Conservation (phyloP, 2,329 filamentous ascomycete genomes). For the Keithomyces neogunnii region DNA sequence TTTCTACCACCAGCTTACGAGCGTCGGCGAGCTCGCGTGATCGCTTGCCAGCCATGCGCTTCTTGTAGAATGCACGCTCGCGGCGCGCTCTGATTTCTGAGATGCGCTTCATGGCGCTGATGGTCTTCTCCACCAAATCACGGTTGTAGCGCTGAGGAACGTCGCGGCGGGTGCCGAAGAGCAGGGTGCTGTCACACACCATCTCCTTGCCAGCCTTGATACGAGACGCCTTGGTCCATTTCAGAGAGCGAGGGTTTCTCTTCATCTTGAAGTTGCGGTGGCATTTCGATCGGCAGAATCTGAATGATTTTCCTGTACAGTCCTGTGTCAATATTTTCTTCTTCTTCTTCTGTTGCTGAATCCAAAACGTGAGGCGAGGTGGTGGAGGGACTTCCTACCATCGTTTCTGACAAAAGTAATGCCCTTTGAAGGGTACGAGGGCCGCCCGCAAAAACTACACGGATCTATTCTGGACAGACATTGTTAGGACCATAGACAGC, state of each 20-base stretch:
- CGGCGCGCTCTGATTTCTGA: constrained; percentile 74
- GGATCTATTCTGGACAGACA: constrained; percentile 22
- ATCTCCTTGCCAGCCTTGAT: constrained; percentile 71
- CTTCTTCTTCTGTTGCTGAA: not conserved
- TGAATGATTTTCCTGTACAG: constrained; percentile 36
- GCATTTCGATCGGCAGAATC: constrained; percentile 51
- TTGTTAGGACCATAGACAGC: too few species aligned
- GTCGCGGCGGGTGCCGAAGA: constrained; percentile 89
- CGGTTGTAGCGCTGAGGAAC: constrained; percentile 93
- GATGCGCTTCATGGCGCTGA: constrained; percentile 87
- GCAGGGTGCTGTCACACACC: constrained; percentile 89
- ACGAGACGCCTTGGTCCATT: constrained; percentile 94
- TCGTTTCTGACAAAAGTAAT: constrained; percentile 45
- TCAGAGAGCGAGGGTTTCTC: constrained; percentile 92
- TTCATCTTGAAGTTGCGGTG: constrained; percentile 88
- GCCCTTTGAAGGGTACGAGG: constrained; percentile 47
- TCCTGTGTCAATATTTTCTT: not conserved
- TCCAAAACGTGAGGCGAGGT: too few species aligned
- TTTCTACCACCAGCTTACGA: constrained; percentile 81
- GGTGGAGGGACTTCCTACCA: constrained; percentile 17
- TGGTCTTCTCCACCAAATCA: constrained; percentile 76
- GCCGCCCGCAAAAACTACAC: constrained; percentile 38
- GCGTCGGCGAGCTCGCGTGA: constrained; percentile 71
- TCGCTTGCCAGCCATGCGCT: constrained; percentile 85
- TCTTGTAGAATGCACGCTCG: constrained; percentile 90